These are phyloP conservation scores for Cardamine resedifolia DNA, from an alignment of 345 rosid species.

Conservation along the genomic window DNA sequence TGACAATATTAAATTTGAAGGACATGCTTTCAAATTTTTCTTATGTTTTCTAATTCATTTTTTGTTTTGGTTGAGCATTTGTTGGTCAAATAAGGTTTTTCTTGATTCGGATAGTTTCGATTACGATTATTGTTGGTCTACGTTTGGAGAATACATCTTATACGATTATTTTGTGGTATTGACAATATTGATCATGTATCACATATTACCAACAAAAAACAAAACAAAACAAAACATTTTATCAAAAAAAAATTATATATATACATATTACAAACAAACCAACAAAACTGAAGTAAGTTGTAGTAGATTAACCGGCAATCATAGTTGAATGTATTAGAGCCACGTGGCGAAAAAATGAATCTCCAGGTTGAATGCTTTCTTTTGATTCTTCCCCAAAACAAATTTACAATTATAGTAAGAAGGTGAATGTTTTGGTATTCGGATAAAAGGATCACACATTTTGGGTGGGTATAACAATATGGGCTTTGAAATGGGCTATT, in stretches of 20 bases:
- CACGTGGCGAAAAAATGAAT: not conserved
- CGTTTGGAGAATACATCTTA: not conserved
- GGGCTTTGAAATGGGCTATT: not conserved
- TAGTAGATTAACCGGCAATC: not conserved
- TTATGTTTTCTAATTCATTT: not conserved
- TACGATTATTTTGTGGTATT: conserved; percentile 7
- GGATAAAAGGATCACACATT: not conserved
- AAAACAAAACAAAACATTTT: too few relatives aligned
- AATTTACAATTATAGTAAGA: not conserved
- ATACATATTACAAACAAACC: not conserved
- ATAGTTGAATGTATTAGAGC: not conserved
- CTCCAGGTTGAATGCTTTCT: not conserved
- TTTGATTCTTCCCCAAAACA: not conserved
- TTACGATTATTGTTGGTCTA: conserved; percentile 17
- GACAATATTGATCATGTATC: conserved; percentile 14
- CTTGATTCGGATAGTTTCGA: conserved; percentile 27
- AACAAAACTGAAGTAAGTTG: not conserved
- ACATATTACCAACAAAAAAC: too few relatives aligned
- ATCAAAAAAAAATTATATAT: too few relatives aligned
- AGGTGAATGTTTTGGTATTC: not conserved
- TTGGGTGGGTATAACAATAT: not conserved
- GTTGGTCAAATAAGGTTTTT: conserved; percentile 25
- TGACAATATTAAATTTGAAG: not conserved
- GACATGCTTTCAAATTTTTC: not conserved
- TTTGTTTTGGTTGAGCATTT: conserved; percentile 7